Conservation (phyloP, 441 rosid genomes). For the Aquilaria agallochum region DNA sequence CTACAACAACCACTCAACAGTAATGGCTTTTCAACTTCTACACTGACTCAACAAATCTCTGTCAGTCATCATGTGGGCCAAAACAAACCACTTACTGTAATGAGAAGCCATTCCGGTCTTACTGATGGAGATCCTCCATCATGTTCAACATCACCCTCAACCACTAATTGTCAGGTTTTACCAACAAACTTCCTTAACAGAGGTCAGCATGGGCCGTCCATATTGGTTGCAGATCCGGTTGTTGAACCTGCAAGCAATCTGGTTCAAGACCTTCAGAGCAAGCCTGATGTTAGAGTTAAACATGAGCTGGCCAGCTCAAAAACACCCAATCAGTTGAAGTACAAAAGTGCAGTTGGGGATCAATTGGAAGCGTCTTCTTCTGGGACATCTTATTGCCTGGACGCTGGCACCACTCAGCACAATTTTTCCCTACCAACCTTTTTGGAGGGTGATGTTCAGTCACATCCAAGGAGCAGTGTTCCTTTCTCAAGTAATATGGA, state of each 20-base stretch:
- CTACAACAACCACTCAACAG: slow-evolving; percentile 56
- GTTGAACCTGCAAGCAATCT: slow-evolving; percentile 54
- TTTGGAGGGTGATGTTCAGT: slow-evolving; percentile 75
- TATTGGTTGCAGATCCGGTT: slow-evolving; percentile 44
- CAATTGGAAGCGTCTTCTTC: slow-evolving; percentile 92
- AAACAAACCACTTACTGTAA: slow-evolving; percentile 45
- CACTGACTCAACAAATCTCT: slow-evolving; percentile 45
- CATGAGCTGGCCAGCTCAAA: slow-evolving; percentile 55
- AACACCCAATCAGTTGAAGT: slow-evolving; percentile 57
- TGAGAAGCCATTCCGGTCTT: slow-evolving; percentile 60
- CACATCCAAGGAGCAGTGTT: slow-evolving; percentile 60
- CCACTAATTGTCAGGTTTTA: slow-evolving; percentile 78
- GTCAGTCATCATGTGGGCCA: slow-evolving; percentile 46
- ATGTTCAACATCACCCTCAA: slow-evolving; percentile 91
- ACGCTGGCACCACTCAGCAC: slow-evolving; percentile 66
- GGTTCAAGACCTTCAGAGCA: slow-evolving; percentile 66
- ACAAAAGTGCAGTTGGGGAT: slow-evolving; percentile 59
- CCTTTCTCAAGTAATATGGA: slow-evolving; percentile 65
- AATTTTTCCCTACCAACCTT: slow-evolving; percentile 63
- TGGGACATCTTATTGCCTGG: slow-evolving; percentile 92
- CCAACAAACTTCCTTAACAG: slow-evolving; percentile 61
- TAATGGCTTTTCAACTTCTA: slow-evolving; percentile 54
- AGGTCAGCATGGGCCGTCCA: slow-evolving; percentile 59
- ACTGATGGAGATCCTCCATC: slow-evolving; percentile 93
- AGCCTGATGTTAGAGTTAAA: slow-evolving; percentile 52